Base-by-base conservation (phyloP, 2,329 filamentous ascomycete species). In the Aotearoamyces nothofagi region DNA sequence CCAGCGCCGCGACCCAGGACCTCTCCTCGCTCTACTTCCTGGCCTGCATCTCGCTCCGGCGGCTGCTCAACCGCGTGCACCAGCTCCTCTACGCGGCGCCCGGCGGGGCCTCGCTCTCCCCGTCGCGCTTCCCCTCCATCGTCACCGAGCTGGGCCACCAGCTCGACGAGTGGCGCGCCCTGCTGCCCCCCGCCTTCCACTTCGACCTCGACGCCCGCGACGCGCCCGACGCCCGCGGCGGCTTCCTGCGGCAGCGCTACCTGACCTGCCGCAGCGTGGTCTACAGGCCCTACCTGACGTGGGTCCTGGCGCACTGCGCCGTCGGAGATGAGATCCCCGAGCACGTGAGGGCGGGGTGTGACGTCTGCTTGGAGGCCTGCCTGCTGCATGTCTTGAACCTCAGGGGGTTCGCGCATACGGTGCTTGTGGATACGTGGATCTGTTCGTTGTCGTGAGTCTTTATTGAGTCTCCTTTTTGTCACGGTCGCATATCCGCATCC, bases 341-440 rank as follows among this genome's bases (percentile, higher is more conserved):
- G 12, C 53, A 54, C 22, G 56, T 53, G 1, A 45, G 56, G 15
- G 49, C 46, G 2, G 56, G 55, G 16, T 63, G 59, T 34, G 53
- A 56, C 22, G 44, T 54, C 0, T 63, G 60, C 22, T 42, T 65
- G 0, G 57, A 63, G 29, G 58, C 61, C 0, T 64, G 60, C 17
- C 38, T 60, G 9, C 35, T 64, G 22, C 62, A 66, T 29, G 60
- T 63, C 0, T 42, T 61, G 22, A 63, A 65, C 22, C 35, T 66
- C 3, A 40, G 57, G 13, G 55, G 56, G 0, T 64, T 61, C 31
- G 49, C 56, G 0, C 63, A 67, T 26, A 67, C 63, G 0, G 53
- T 66, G 0, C 41, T 67, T 17, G 54, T 66, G 2, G 63, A 67
- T 37, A 63, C 61, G 0, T 67, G 63, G 63, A 66, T 66, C 13